Base-by-base conservation (phyloP, 2,329 filamentous ascomycete genomes). In the Ilyonectria sp. region DNA sequence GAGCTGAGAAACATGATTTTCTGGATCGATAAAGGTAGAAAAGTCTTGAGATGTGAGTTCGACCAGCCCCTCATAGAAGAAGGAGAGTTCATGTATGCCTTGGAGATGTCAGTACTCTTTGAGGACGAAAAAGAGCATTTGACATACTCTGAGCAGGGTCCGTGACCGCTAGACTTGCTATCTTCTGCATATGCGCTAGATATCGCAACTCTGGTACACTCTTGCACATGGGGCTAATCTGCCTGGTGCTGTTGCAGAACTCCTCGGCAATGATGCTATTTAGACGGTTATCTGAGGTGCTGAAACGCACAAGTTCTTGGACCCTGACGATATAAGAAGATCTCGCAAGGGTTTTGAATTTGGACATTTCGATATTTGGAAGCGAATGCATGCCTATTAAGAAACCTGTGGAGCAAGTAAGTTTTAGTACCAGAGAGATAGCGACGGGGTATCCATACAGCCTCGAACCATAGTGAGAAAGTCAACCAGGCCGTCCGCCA, bases 401-500 rank as follows among this genome's bases (percentile, higher is more conserved):
- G 60, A 76, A 77, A 37, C 76, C 76, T 78, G 31, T 4, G 2
- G 0, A 29, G 15, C 35, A 23, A 11, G 7, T 33, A 49, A 56
- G 33, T 57, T 44, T 33, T 5, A 4, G 3, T 17, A 1, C 4
- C n/a, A 1, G 13, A 19, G 4, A 9, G 3, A 2, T 26, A 4
- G 21, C 4, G 17, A 49, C 66, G 4, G 53, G 53, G 33, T 23
- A 71, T 47, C 31, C 72, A 63, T 72, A 76, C 82, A 83, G 2
- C 81, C 82, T 26, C 82, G 74, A 40, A 80, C 65, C 79, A 82
- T 82, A 17, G 78, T 72, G 6, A 83, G 57, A 54, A 81, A 84
- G 65, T 84, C 82, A 10, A 69, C 66, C 70, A 84, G 76, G 29
- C 82, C 82, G 21, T 83, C 81, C 1, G 73, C 59, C 80, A 84